Evolutionary conservation across 75 land plant species (phyloP).

Genomic region (Cunninghamia lanceolata): DNA sequence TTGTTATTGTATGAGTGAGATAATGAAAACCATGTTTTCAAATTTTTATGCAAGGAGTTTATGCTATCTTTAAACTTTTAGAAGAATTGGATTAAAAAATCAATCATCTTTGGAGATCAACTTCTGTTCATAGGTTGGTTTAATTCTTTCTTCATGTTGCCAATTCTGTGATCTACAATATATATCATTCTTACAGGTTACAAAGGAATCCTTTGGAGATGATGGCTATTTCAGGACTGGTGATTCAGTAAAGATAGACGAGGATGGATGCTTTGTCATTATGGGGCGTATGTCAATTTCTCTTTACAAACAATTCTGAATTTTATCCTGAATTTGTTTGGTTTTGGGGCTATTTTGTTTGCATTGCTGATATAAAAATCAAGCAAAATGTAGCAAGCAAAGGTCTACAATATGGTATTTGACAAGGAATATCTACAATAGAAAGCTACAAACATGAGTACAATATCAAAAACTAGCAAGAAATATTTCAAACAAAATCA

Average conservation of each 20-base stretch:
- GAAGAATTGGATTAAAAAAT: background rate
- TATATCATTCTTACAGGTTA: constrained; percentile 45
- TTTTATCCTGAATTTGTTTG: background rate
- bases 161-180: background rate
- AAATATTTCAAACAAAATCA: no score
- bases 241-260: constrained; percentile 84
- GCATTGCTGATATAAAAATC: background rate
- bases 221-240: constrained; percentile 98
- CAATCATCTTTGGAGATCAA: background rate
- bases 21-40: background rate
- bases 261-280: constrained; percentile 88
- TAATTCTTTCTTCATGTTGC: background rate
- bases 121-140: background rate
- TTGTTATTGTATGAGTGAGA: background rate
- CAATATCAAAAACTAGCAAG: no score
- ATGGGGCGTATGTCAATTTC: constrained; percentile 77
- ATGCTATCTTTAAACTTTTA: background rate
- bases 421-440: no score
- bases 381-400: no score
- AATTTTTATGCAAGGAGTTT: background rate
- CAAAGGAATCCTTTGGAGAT: constrained; percentile 74
- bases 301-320: background rate
- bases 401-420: no score
- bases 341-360: background rate
- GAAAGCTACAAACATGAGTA: no score